Evolutionary conservation across 306 rosid genomes (phyloP).

Genomic region (Herpetospermum pedunculosum): DNA sequence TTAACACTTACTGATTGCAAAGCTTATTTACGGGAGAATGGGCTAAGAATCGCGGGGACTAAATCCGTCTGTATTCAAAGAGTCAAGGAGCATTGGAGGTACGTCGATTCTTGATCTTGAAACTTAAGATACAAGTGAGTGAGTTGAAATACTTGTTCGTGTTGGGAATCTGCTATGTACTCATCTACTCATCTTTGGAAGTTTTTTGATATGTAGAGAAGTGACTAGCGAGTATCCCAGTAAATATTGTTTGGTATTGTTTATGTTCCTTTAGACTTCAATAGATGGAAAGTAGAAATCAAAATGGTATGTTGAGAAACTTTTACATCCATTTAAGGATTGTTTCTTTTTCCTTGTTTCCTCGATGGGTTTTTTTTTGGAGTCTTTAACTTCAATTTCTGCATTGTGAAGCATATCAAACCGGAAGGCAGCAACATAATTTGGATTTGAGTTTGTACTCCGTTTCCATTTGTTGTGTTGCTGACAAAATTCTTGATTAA

Average conservation of each 20-base stretch:
- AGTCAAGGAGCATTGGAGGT: constrained; percentile 64
- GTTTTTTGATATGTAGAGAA: neutral
- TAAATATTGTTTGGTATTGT: neutral
- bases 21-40: constrained; percentile 48
- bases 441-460: neutral
- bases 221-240: neutral
- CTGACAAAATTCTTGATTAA: neutral
- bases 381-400: neutral
- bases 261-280: neutral
- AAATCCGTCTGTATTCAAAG: constrained; percentile 48
- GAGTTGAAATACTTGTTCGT: neutral
- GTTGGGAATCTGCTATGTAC: neutral
- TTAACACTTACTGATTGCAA: constrained; percentile 51
- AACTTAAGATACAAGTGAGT: neutral
- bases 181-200: neutral
- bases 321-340: neutral
- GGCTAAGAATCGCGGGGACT: constrained; percentile 51
- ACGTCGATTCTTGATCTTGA: neutral
- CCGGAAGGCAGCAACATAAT: neutral
- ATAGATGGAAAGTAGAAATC: neutral
- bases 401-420: neutral
- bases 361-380: neutral
- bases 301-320: neutral
- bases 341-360: neutral
- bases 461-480: neutral